Evolutionary conservation across 495 filamentous ascomycete species (phyloP).

Genomic region (Talaromyces ruber): DNA sequence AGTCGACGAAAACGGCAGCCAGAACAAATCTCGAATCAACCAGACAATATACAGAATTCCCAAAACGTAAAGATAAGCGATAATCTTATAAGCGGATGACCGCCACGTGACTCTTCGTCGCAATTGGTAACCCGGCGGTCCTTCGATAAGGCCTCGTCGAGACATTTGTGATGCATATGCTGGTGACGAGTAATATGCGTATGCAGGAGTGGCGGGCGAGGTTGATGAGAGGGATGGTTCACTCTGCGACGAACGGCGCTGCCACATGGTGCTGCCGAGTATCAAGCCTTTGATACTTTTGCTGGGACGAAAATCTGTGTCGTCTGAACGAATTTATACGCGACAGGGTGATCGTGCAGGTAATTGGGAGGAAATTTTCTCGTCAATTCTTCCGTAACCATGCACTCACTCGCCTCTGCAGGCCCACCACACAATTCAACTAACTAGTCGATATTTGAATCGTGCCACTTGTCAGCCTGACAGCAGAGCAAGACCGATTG

Average conservation of each 20-base stretch:
- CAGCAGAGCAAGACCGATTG: conserved; percentile 5
- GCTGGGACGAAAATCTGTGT: no score
- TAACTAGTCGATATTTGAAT: not conserved
- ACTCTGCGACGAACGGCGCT: conserved; percentile 35
- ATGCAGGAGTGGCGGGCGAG: conserved; percentile 6
- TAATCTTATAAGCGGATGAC: conserved; percentile 40
- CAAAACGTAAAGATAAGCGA: conserved; percentile 38
- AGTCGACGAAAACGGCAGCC: conserved; percentile 22
- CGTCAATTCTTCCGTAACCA: not conserved
- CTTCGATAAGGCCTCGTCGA: conserved; percentile 36
- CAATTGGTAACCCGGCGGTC: conserved; percentile 34
- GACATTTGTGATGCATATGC: conserved; percentile 13
- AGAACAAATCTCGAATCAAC: conserved; percentile 39
- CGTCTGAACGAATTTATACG: not conserved
- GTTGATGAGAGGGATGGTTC: conserved; percentile 21
- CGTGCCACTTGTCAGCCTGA: not conserved
- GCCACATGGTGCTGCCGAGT: conserved; percentile 27
- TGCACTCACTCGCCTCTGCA: not conserved
- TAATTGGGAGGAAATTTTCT: conserved; percentile 7
- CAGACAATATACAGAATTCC: conserved; percentile 39
- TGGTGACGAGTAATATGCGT: conserved; percentile 9
- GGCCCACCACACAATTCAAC: not conserved
- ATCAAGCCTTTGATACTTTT: no score
- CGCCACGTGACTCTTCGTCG: conserved; percentile 43
- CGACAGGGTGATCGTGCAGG: not conserved